Conservation (phyloP, 208 protist species). For the Trypanosoma vivax region DNA sequence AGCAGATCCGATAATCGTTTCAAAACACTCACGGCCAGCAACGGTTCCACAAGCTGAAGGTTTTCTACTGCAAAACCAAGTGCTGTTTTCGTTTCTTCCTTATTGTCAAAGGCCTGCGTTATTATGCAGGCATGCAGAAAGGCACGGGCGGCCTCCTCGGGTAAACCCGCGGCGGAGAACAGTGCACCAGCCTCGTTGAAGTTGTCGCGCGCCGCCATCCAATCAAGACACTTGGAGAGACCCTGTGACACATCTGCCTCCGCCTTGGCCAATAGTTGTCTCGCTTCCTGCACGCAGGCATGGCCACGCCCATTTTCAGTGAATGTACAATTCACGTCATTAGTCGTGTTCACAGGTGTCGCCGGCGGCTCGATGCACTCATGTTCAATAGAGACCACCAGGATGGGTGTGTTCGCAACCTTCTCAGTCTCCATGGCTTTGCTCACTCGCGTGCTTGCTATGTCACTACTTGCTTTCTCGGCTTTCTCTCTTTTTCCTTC, state of each 20-base stretch:
- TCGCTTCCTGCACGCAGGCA: constrained; percentile 20
- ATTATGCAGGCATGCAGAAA: constrained; percentile 70
- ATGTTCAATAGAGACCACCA: no score
- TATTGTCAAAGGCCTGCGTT: constrained; percentile 50
- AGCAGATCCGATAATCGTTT: constrained; percentile 35
- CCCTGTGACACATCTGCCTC: constrained; percentile 42
- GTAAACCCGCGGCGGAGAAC: constrained; percentile 40
- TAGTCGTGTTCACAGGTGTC: neutral
- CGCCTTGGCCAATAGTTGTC: constrained; percentile 25
- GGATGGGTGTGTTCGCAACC: no score
- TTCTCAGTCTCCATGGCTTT: no score
- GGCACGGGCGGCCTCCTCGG: constrained; percentile 32
- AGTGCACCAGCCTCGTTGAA: constrained; percentile 67
- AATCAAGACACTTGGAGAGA: constrained; percentile 49
- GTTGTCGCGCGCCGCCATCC: constrained; percentile 46
- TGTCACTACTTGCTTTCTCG: no score
- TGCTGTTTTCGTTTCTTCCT: constrained; percentile 42
- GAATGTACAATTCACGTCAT: neutral
- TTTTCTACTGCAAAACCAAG: constrained; percentile 47
- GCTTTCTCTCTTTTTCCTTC: no score
- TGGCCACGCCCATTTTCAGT: neutral
- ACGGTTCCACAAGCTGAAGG: constrained; percentile 44
- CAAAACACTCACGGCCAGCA: constrained; percentile 46
- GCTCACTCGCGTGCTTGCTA: no score
- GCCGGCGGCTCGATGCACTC: no score